Evolutionary conservation across 306 rosid species (phyloP), one percentile per base, ranked within the genome.

Genomic region (Vigna hirtella): DNA sequence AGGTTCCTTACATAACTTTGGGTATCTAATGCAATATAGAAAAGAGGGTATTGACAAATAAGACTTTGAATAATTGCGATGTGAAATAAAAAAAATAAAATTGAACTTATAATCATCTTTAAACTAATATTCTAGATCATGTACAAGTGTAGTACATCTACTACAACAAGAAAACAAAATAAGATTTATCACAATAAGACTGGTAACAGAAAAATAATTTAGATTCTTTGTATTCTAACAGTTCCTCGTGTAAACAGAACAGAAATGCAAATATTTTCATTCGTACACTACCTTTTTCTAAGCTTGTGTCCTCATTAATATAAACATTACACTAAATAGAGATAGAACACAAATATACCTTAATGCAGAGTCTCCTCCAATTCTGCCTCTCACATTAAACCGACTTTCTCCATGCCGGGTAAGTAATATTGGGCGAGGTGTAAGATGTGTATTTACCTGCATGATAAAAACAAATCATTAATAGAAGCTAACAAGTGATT

Each of bases 321-420:
- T 57, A 22, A 52, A 69, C n/a, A 45, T 45, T 57, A 26, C 38
- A 63, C 48, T 12, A 30, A 70, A 50, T 8, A 56, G 58, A 43
- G 49, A 76, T 57, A 61, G 18, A 69, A 69, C 51, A 70, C 51
- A 73, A 36, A 30, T 69, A 76, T 86, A 93, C 99, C 99, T 95
- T 70, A 95, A 62, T 73, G 81, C 90, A 76, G 90, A 85, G 83
- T 95, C 99, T 69, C 99, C 99, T 51, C 99, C 99, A 69, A 95
- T 95, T 86, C 99, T 88, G 47, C 91, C 98, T 81, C 99, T 85
- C 53, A 95, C 97, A 84, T 93, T 95, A 84, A 90, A 92, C 93
- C 51, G 89, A 85, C 99, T 95, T 87, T 95, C 99, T 63, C 99
- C 99, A 79, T 95, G 99, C 72, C 97, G 88, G 51, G 99, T 95